Evolutionary conservation across 345 rosid genomes (phyloP).

Genomic region (Corchorus capsularis): DNA sequence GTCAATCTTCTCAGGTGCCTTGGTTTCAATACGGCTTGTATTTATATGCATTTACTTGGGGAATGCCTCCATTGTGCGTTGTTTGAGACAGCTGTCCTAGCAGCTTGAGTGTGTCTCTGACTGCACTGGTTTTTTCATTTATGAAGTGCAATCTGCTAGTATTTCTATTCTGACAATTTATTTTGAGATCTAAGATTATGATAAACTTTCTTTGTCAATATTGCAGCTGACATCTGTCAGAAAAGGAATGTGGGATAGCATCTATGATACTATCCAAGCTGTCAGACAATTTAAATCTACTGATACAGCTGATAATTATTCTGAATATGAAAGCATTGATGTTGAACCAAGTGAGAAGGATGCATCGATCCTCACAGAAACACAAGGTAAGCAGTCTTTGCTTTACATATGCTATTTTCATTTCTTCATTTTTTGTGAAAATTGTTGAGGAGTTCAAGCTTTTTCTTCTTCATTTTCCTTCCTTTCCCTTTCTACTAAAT

Average conservation of each 20-base stretch:
- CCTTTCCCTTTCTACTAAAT: background rate
- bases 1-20: background rate
- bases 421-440: background rate
- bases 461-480: background rate
- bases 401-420: background rate
- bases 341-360: slow-evolving; percentile 41
- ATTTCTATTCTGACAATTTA: background rate
- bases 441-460: background rate
- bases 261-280: slow-evolving; percentile 68
- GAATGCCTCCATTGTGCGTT: background rate
- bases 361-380: slow-evolving; percentile 17
- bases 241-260: slow-evolving; percentile 83
- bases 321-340: slow-evolving; percentile 47
- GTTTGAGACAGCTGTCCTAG: background rate
- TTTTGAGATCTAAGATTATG: slow-evolving; percentile 14
- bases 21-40: background rate
- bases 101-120: background rate
- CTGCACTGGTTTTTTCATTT: background rate
- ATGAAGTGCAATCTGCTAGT: background rate
- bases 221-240: slow-evolving; percentile 78
- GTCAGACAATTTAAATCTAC: slow-evolving; percentile 37
- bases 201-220: slow-evolving; percentile 3
- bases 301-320: slow-evolving; percentile 26
- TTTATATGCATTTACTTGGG: background rate
- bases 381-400: slow-evolving; percentile 44